These are phyloP conservation scores for Oryza nivara DNA, from an alignment of 176 grass and related monocot genomes.

Conservation along the genomic window DNA sequence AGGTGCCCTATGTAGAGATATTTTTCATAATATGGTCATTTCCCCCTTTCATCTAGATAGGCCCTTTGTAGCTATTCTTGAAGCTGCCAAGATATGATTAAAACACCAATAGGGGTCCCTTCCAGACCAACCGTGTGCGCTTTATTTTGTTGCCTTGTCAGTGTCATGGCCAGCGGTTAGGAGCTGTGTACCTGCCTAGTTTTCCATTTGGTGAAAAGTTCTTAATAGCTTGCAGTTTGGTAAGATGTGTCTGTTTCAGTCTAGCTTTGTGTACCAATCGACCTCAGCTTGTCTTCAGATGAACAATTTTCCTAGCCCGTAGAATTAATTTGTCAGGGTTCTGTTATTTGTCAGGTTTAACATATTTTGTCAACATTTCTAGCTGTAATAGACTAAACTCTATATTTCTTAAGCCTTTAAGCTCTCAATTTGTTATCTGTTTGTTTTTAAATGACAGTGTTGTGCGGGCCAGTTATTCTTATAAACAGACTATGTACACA, in stretches of 20 bases:
- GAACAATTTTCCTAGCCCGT: neutral
- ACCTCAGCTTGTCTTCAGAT: neutral
- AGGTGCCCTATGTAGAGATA: neutral
- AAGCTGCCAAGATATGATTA: neutral
- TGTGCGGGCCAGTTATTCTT: neutral
- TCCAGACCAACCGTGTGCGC: neutral
- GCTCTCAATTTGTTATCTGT: neutral
- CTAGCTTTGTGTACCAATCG: neutral
- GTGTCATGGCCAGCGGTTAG: constrained; percentile 4
- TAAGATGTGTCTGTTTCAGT: constrained; percentile 1
- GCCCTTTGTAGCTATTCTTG: neutral
- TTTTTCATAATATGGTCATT: neutral
- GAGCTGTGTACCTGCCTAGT: constrained; percentile 35
- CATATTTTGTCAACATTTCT: neutral
- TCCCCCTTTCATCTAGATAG: neutral
- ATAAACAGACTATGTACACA: neutral
- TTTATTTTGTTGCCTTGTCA: constrained; percentile 18
- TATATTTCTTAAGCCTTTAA: neutral
- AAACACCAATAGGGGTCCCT: constrained; percentile 5
- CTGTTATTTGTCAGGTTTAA: constrained; percentile 1
- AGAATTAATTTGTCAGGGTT: neutral
- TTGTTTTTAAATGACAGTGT: neutral
- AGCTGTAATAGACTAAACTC: neutral
- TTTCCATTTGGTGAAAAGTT: constrained; percentile 18
- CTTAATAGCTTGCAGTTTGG: neutral